Base-by-base conservation (phyloP, 2,329 filamentous ascomycete genomes). In the Fusarium gaditjirri region DNA sequence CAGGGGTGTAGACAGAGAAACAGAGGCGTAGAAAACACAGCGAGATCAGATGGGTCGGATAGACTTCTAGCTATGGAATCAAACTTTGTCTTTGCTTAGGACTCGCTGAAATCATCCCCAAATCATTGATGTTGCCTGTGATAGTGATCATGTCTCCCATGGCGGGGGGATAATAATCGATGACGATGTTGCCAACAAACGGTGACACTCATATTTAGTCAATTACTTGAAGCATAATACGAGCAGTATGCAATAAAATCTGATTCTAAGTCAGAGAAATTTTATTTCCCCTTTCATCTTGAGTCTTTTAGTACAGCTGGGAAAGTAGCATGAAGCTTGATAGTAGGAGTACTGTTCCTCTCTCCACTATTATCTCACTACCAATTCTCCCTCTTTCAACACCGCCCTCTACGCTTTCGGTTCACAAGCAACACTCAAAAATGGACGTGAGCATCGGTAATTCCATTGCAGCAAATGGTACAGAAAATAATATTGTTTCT, bases 91-190 rank as follows among this genome's bases (percentile, higher is more conserved):
- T 68, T 33, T 35, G 13, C 27, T 27, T 39, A 21, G 21, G 58
- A 66, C 11, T 17, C 16, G 42, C 12, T n/a, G 13, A 17, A 27
- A 25, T 42, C 10, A 17, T 29, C 8, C 6, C 27, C 7, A 19
- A 50, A 23, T 29, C 21, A 16, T 27, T 21, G 7, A 21, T 39
- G 6, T 35, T n/a, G 21, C 17, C 29, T 61, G 27, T 54, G 36
- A 23, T 49, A 27, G 12, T 35, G 23, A 23, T 27, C 8, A 54
- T 38, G 29, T n/a, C 10, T 13, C 11, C 17, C 21, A 25, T 43
- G 31, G 52, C 12, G 52, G 63, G 61, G 61, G 61, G 36, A 27
- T 19, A 35, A 59, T 31, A 65, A 65, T 66, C 52, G 39, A 66
- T 44, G 63, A 66, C 52, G 63, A 66, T n/a, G 13, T 29, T 27